phyloP scores from a whole-genome alignment of 2,329 filamentous ascomycete genomes.

The Sclerotinia nivalis region DNA sequence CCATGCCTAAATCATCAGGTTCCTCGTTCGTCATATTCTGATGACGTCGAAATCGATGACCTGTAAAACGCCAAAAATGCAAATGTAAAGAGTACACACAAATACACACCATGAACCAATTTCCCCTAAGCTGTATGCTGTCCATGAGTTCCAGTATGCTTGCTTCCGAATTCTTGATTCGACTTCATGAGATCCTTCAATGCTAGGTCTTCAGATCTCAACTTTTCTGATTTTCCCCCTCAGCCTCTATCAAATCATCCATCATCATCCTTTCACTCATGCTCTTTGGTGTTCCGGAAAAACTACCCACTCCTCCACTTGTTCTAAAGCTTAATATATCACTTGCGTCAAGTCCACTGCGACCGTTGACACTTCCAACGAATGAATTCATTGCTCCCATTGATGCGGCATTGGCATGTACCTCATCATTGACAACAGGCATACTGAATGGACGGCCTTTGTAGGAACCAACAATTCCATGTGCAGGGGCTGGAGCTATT shows the following conservation, averaged over 20 bases:
- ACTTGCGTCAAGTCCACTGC: conserved; percentile 38
- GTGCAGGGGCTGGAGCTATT: conserved; percentile 14
- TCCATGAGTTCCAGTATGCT: not conserved
- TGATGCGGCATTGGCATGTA: conserved; percentile 51
- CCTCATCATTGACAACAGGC: conserved; percentile 52
- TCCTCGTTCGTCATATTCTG: not conserved
- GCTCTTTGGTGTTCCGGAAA: conserved; percentile 35
- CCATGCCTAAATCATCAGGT: conserved; percentile 1
- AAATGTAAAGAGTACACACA: conserved; percentile 10
- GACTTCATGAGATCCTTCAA: not conserved
- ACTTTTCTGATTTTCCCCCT: conserved; percentile 19
- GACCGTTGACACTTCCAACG: conserved; percentile 50
- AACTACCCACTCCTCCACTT: conserved; percentile 33
- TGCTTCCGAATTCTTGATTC: not conserved
- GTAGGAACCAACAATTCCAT: conserved; percentile 51
- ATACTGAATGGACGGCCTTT: conserved; percentile 54
- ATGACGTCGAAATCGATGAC: conserved; percentile 4
- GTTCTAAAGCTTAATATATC: conserved; percentile 34
- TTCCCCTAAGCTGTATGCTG: not conserved
- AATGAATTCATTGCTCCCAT: conserved; percentile 53
- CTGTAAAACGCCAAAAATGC: conserved; percentile 15
- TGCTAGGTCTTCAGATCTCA: not conserved
- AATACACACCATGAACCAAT: conserved; percentile 3
- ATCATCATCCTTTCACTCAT: conserved; percentile 40
- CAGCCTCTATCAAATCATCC: conserved; percentile 37